A percentile compares a stretch with the other conserved stretches of the same genome.
Evolutionary conservation across 805 yeast species (phyloP).

Genomic region (Myxozyma sirexii): DNA sequence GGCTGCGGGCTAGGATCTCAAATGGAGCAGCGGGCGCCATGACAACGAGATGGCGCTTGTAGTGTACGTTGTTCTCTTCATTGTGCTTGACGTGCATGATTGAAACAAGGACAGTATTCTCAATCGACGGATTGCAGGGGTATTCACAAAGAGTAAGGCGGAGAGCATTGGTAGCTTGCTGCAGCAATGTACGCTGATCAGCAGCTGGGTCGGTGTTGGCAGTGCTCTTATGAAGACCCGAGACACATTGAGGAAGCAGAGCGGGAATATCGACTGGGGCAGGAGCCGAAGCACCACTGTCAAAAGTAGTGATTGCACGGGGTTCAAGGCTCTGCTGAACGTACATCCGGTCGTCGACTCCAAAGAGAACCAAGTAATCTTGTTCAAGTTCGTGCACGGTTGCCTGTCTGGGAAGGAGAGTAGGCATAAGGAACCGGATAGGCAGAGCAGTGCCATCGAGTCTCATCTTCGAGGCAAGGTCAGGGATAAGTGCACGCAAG

Average conservation of each 20-base stretch:
- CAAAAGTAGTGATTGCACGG: slow-evolving; percentile 12
- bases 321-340: slow-evolving; percentile 24
- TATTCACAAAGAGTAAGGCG: slow-evolving; percentile 32
- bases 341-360: slow-evolving; percentile 1
- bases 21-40: slow-evolving; percentile 29
- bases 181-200: background rate
- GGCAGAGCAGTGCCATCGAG: slow-evolving; percentile 9
- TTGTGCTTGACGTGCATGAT: slow-evolving; percentile 26
- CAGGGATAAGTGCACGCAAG: slow-evolving; percentile 26
- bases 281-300: background rate
- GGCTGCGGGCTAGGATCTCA: slow-evolving; percentile 15
- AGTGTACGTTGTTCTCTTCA: background rate
- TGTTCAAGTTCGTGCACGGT: slow-evolving; percentile 13
- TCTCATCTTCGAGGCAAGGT: slow-evolving; percentile 15
- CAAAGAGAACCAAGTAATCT: slow-evolving; percentile 23
- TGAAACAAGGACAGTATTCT: slow-evolving; percentile 29
- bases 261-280: background rate
- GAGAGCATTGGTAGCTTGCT: slow-evolving; percentile 31
- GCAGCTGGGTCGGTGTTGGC: background rate
- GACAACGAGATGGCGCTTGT: slow-evolving; percentile 21
- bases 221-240: slow-evolving; percentile 1
- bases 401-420: slow-evolving; percentile 7
- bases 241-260: slow-evolving; percentile 13
- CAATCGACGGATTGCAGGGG: slow-evolving; percentile 30
- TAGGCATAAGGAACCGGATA: slow-evolving; percentile 11